Conservation (phyloP, 2,329 filamentous ascomycete genomes). For the Dothistroma septosporum region DNA sequence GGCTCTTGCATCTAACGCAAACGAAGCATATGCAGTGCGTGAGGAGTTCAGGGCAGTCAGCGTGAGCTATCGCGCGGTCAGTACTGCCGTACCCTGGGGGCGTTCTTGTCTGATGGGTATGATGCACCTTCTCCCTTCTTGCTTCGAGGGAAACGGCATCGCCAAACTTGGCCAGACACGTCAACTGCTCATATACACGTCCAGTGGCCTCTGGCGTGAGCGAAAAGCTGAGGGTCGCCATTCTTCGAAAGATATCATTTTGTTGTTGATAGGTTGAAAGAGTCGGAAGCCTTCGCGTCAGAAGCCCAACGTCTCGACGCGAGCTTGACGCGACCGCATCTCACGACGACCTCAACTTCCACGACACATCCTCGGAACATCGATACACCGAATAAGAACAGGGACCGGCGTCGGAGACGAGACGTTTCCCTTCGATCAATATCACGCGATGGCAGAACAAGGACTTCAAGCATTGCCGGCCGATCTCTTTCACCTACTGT, state of each 20-base stretch:
- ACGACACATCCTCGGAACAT: conserved; percentile 5
- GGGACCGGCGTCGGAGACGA: too few species aligned
- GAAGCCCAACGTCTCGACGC: not conserved
- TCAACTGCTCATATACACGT: conserved; percentile 66
- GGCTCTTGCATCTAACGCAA: conserved; percentile 60
- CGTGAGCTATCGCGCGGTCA: conserved; percentile 53
- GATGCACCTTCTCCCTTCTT: conserved; percentile 58
- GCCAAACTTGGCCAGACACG: conserved; percentile 74
- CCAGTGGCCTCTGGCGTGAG: conserved; percentile 68
- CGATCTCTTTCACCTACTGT: conserved; percentile 60
- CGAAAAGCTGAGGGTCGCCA: conserved; percentile 62
- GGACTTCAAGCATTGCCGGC: conserved; percentile 43
- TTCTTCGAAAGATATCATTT: conserved; percentile 20
- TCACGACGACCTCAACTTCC: conserved; percentile 8
- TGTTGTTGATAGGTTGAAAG: conserved; percentile 5
- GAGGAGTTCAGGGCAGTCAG: conserved; percentile 75
- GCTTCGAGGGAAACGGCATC: conserved; percentile 74
- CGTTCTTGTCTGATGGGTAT: not conserved
- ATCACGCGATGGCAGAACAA: conserved; percentile 9
- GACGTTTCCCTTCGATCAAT: too few species aligned
- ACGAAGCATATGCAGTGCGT: conserved; percentile 73
- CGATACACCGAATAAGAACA: not conserved
- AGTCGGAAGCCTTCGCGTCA: not conserved
- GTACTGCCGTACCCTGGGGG: not conserved
- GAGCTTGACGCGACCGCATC: conserved; percentile 7